phyloP scores from a whole-genome alignment of 345 rosid species.

The Eucalyptus tenuipes region DNA sequence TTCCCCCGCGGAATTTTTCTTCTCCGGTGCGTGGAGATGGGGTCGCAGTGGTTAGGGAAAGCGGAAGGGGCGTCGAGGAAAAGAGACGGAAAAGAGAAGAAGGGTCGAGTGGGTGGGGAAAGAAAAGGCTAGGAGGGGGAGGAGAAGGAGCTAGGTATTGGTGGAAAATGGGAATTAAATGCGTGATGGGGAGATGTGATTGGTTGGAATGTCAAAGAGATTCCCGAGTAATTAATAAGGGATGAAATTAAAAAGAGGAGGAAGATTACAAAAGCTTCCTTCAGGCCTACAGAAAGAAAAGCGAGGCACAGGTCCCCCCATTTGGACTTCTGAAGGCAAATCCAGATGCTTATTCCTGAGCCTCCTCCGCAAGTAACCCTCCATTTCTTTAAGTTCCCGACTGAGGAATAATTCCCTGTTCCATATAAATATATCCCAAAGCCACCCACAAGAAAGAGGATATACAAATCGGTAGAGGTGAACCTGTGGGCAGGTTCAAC shows the following conservation, averaged over 20 bases:
- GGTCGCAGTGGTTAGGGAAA: not conserved
- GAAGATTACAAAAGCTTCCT: not conserved
- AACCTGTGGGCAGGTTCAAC: not conserved
- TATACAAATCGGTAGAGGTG: not conserved
- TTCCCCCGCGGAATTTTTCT: not conserved
- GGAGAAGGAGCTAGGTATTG: not conserved
- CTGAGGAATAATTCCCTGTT: not conserved
- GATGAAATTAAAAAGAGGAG: not conserved
- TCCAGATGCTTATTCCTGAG: not conserved
- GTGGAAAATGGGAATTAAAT: not conserved
- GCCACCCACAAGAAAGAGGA: not conserved
- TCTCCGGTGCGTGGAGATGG: not conserved
- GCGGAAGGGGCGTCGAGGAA: not conserved
- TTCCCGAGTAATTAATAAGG: not conserved
- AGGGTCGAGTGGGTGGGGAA: not conserved
- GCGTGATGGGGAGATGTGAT: not conserved
- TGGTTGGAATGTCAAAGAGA: not conserved
- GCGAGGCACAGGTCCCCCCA: not conserved
- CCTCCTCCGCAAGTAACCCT: not conserved
- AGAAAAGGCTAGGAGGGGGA: not conserved
- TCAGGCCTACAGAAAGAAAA: not conserved
- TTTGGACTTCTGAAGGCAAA: not conserved
- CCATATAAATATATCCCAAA: not conserved
- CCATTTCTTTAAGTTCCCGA: not conserved
- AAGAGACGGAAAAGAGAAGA: not conserved